A percentile compares a stretch with the other conserved stretches of the same genome.
These are phyloP conservation scores for Rhododendron williamsianum DNA, from an alignment of 148 eudicot species.

Conservation along the genomic window DNA sequence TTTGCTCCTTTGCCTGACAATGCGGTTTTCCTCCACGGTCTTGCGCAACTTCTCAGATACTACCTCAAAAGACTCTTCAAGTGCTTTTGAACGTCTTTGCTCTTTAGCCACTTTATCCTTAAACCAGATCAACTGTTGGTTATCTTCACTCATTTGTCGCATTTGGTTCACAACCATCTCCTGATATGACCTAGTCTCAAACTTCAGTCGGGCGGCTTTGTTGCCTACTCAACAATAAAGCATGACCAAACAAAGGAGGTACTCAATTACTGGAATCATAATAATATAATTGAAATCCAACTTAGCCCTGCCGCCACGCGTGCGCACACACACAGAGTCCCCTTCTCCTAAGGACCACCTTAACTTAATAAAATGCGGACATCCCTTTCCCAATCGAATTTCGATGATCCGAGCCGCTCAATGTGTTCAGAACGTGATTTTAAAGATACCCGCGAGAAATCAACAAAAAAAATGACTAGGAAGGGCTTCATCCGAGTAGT, in stretches of 20 bases:
- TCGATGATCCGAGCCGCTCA: too few species aligned
- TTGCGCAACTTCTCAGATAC: slow-evolving; percentile 47
- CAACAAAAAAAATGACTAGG: too few species aligned
- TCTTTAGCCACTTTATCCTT: slow-evolving; percentile 53
- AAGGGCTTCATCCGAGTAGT: too few species aligned
- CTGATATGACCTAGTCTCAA: slow-evolving; percentile 52
- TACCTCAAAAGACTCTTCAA: slow-evolving; percentile 38
- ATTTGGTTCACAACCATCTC: slow-evolving; percentile 56
- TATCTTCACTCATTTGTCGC: slow-evolving; percentile 76
- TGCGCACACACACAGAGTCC: neutral
- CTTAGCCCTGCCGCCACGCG: neutral
- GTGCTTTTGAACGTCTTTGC: slow-evolving; percentile 38
- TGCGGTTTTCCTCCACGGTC: slow-evolving; percentile 38
- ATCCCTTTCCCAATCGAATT: too few species aligned
- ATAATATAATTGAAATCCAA: neutral
- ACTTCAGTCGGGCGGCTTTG: slow-evolving; percentile 51
- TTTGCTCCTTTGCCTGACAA: slow-evolving; percentile 52
- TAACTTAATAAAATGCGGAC: too few species aligned
- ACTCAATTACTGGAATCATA: neutral
- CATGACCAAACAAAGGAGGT: neutral
- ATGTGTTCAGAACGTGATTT: too few species aligned
- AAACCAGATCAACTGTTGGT: slow-evolving; percentile 50
- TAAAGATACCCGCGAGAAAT: too few species aligned
- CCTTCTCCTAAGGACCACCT: too few species aligned
- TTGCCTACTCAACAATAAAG: slow-evolving; percentile 30